Percentiles rank a stretch among this genome's conserved stretches.
Conservation (phyloP, 2,329 filamentous ascomycete genomes). For the Aureobasidium melanogenum region DNA sequence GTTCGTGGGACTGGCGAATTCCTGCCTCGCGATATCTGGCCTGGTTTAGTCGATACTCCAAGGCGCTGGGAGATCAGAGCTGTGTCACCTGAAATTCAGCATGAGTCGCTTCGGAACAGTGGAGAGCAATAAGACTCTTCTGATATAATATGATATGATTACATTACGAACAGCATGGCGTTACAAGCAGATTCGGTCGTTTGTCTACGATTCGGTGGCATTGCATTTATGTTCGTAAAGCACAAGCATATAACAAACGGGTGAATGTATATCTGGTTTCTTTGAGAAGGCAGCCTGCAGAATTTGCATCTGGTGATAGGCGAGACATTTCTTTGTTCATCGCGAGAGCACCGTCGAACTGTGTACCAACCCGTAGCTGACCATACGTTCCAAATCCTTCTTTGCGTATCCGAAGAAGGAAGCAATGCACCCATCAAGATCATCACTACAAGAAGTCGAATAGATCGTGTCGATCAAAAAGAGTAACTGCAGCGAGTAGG, state of each 20-base stretch:
- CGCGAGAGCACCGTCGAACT: too few species aligned
- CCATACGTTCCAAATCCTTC: too few species aligned
- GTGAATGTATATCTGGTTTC: too few species aligned
- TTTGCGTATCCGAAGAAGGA: too few species aligned
- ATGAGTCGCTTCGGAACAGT: background rate
- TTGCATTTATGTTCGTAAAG: background rate
- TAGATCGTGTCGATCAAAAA: too few species aligned
- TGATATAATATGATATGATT: background rate
- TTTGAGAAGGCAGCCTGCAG: too few species aligned
- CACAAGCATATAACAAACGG: background rate
- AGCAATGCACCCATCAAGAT: too few species aligned
- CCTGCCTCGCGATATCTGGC: slow-evolving; percentile 82
- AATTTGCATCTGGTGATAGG: too few species aligned
- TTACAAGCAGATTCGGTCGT: background rate
- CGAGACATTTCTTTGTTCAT: too few species aligned
- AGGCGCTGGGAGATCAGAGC: slow-evolving; percentile 15
- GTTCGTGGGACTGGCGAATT: slow-evolving; percentile 75
- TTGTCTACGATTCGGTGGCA: background rate
- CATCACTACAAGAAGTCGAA: too few species aligned
- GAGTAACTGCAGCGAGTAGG: too few species aligned
- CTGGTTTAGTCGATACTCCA: slow-evolving; percentile 49
- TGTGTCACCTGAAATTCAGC: background rate
- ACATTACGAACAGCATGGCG: background rate
- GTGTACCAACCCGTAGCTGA: too few species aligned
- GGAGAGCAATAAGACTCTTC: background rate